Evolutionary conservation across 1,139 yeast genomes (phyloP), one percentile per base, ranked within the genome.

Genomic region (Hansenula sp.): DNA sequence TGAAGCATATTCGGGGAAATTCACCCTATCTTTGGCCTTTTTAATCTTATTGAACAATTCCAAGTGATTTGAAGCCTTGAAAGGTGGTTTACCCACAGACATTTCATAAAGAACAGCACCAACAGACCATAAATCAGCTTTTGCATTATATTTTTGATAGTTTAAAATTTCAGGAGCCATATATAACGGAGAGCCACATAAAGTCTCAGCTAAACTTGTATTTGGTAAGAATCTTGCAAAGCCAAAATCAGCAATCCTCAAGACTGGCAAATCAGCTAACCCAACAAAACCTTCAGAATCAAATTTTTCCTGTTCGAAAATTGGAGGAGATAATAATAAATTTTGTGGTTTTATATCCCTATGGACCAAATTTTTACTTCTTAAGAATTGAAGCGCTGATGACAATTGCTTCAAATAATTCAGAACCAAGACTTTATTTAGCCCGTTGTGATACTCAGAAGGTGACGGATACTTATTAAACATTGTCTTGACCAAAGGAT

Each of bases 91-190:
- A 9, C 99, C 98, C 28, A 87, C 91, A 13, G 89, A 77, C 96
- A 93, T 90, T 65, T 93, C 99, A 63, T 84, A 93, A 15, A 90
- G 68, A 0, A 93, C 98, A 0, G 98, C 95, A 4, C 99, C 99
- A 5, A 93, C 96, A 2, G 97, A 89, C 99, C 99, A 93, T 51
- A 93, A 69, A 62, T 93, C 99, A 0, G 97, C 98, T 62, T 90
- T 91, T 4, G 98, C 99, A 57, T 91, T 90, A 66, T 93, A 93
- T 65, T 90, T 93, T 62, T 94, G 98, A 61, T 89, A 90, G 50
- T 96, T 75, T 56, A 93, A 72, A 41, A 93, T 94, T 65, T 93
- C 99, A 0, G 99, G 99, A 0, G 99, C 99, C 99, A 93, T 93
- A 64, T 94, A 93, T 39, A 93, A 69, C 1, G 99, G 99, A 11